Evolutionary conservation across 208 protist genomes (phyloP).

Genomic region (Porcisia deanei): DNA sequence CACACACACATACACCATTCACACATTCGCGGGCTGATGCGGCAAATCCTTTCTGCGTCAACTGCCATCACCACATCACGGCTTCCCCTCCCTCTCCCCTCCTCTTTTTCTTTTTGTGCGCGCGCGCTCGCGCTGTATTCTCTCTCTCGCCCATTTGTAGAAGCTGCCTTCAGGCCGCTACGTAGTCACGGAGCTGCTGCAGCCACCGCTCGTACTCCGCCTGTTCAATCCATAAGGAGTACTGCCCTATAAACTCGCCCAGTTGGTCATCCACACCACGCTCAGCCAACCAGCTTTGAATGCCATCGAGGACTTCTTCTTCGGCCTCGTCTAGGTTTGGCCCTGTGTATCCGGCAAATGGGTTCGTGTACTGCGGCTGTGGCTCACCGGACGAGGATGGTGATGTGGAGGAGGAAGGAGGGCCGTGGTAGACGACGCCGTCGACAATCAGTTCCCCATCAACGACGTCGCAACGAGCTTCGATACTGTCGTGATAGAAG

Average conservation of each 20-base stretch:
- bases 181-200: slow-evolving; percentile 80
- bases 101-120: neutral
- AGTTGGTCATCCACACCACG: slow-evolving; percentile 81
- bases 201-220: slow-evolving; percentile 88
- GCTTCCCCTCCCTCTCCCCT: neutral
- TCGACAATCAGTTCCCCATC: slow-evolving; percentile 81
- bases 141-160: neutral
- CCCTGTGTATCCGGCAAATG: slow-evolving; percentile 74
- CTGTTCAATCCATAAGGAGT: slow-evolving; percentile 84
- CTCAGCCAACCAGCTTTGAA: slow-evolving; percentile 83
- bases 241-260: slow-evolving; percentile 80
- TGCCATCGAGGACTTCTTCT: slow-evolving; percentile 79
- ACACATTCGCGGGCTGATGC: no score
- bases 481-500: slow-evolving; percentile 73
- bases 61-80: no score
- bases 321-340: slow-evolving; percentile 80
- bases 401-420: neutral
- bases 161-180: slow-evolving; percentile 52
- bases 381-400: neutral
- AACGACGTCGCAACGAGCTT: slow-evolving; percentile 75
- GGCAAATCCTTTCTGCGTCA: no score
- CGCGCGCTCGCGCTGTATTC: neutral
- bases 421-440: slow-evolving; percentile 70
- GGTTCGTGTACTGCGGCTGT: slow-evolving; percentile 52
- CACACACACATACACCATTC: neutral